Evolutionary conservation across 305 asterid species (phyloP), one percentile per base, ranked within the genome.

Genomic region (Solanum chacoense): DNA sequence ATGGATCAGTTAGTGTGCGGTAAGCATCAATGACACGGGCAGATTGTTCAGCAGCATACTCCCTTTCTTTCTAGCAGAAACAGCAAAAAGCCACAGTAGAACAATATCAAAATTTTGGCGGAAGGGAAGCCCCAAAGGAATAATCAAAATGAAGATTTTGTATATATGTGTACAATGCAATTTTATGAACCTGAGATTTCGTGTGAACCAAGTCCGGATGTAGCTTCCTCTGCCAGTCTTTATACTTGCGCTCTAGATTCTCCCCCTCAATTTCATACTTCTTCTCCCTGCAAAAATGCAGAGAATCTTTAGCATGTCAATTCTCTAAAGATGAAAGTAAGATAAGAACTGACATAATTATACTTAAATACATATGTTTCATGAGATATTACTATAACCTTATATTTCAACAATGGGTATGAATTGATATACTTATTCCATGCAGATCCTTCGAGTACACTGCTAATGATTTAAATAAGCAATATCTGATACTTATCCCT

Each of bases 121-220:
- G 24, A 65, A 20, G 20, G 73, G 28, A 2, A 77, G 9, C 65
- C 26, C 26, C 74, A 7, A 18, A 40, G 0, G 16, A 40, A 80
- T 4, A 38, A 40, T 7, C 1, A 4, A 4, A 40, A 28, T 8
- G 36, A n/a, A 79, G 36, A 69, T 11, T 11, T 5, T 6, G 75
- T 5, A 28, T 45, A 6, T 18, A 83, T 20, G 6, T 18, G 20
- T 13, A 42, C 3, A 76, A 72, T 28, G 12, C 26, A 28, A 77
- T 40, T 71, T 18, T 78, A 24, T 75, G 74, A 91, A 96, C 99
- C 96, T 94, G 91, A n/a, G 99, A 92, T 93, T 95, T 97, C 0
- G 99, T 92, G 89, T 96, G 99, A 90, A 97, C 99, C 67, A 96
- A 93, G 92, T 97, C 99, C 34, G 99, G 99, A 93, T 97, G 99